These are phyloP conservation scores for Blastocystis sp. DNA, from an alignment of 352 stramenopile genomes.

Conservation along the genomic window DNA sequence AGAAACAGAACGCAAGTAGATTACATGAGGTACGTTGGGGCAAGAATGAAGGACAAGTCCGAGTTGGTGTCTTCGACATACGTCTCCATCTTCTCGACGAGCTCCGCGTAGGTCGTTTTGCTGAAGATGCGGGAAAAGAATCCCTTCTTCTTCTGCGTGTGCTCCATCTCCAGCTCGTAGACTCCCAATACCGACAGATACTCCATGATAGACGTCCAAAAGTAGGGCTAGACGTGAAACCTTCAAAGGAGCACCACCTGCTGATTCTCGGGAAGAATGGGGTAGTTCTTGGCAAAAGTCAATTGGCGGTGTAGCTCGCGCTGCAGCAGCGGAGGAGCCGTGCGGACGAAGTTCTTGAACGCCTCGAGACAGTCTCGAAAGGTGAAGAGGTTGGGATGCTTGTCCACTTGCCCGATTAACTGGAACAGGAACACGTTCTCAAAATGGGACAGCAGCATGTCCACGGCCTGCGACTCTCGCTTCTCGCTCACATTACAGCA, in stretches of 20 bases:
- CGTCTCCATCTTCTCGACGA: constrained; percentile 38
- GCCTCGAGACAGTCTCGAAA: background rate
- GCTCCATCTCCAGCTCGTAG: constrained; percentile 65
- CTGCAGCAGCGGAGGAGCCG: background rate
- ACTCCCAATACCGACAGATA: constrained; percentile 25
- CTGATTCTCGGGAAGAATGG: constrained; percentile 47
- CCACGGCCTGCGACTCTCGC: constrained; percentile 22
- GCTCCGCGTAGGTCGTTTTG: constrained; percentile 33
- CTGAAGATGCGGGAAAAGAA: constrained; percentile 50
- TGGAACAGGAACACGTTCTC: constrained; percentile 27
- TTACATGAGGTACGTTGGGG: constrained; percentile 58
- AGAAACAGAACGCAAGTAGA: constrained; percentile 11
- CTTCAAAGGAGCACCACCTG: background rate
- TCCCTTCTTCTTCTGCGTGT: background rate
- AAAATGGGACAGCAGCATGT: constrained; percentile 13
- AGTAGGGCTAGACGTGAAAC: constrained; percentile 38
- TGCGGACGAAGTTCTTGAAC: constrained; percentile 17
- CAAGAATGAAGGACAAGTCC: constrained; percentile 53
- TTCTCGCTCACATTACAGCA: constrained; percentile 14
- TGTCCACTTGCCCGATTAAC: background rate
- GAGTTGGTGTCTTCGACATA: constrained; percentile 46
- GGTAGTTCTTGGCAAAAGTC: background rate
- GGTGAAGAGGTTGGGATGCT: background rate
- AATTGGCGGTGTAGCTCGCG: background rate
- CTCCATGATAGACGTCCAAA: constrained; percentile 29